A percentile compares a stretch with the other conserved stretches of the same genome.
These are phyloP conservation scores for Anethum foeniculum DNA, from an alignment of 140 eudicot genomes.

Conservation along the genomic window DNA sequence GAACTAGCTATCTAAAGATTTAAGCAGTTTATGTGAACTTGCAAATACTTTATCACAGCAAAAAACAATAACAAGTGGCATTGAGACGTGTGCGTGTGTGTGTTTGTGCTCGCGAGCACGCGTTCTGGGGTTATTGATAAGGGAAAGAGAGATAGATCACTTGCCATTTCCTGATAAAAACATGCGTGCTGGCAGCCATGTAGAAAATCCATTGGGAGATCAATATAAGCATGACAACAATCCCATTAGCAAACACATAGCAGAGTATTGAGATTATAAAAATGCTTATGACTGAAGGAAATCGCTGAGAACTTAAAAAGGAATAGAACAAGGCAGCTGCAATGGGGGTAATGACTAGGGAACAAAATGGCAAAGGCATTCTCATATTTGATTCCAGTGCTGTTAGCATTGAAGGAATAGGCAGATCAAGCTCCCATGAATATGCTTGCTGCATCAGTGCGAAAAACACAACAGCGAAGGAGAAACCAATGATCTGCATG, in stretches of 20 bases:
- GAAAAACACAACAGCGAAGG: conserved; percentile 66
- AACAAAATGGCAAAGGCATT: conserved; percentile 59
- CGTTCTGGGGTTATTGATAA: background rate
- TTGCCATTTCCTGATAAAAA: conserved; percentile 64
- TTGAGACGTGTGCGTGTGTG: background rate
- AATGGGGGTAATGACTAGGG: conserved; percentile 44
- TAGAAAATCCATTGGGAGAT: conserved; percentile 50
- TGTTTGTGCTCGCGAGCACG: no score
- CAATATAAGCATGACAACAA: conserved; percentile 36
- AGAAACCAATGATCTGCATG: conserved; percentile 78
- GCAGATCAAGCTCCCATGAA: conserved; percentile 87
- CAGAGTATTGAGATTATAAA: conserved; percentile 58
- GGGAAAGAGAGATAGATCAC: conserved; percentile 14
- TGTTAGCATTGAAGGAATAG: conserved; percentile 74
- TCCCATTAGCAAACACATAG: conserved; percentile 73
- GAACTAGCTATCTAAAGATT: background rate
- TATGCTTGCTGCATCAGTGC: conserved; percentile 94
- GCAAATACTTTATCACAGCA: background rate
- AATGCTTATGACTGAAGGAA: conserved; percentile 58
- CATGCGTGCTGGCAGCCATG: conserved; percentile 51
- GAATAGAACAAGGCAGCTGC: conserved; percentile 53
- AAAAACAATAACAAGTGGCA: background rate
- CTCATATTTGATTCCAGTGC: conserved; percentile 74
- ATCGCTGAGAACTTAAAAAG: conserved; percentile 31
- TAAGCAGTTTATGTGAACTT: background rate